Evolutionary conservation across 306 rosid species (phyloP).

Genomic region (Dryas octopetala): DNA sequence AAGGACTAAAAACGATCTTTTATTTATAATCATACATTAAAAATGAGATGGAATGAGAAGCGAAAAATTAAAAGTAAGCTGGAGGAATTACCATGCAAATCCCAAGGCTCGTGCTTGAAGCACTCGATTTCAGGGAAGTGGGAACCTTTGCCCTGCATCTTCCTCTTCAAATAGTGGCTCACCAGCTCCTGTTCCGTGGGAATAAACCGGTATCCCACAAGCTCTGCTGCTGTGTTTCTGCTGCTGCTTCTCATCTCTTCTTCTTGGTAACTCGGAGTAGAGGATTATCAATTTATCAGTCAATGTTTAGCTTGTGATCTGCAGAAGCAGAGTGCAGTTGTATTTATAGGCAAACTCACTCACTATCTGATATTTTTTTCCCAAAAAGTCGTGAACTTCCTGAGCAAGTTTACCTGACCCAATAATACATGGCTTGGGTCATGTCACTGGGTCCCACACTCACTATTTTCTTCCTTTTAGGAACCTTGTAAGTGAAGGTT

Average conservation of each 20-base stretch:
- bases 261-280: neutral
- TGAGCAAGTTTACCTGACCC: too few relatives aligned
- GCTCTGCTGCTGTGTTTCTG: neutral
- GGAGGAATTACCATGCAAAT: slow-evolving; percentile 38
- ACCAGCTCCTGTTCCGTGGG: neutral
- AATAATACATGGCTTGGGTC: too few relatives aligned
- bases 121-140: slow-evolving; percentile 41
- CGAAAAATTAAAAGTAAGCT: neutral
- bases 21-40: neutral
- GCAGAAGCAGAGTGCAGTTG: neutral
- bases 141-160: slow-evolving; percentile 22
- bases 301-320: neutral
- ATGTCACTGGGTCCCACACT: too few relatives aligned
- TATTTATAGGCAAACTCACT: neutral
- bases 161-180: slow-evolving; percentile 37
- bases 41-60: neutral
- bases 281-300: neutral
- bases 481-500: too few relatives aligned
- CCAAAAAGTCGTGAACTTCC: too few relatives aligned
- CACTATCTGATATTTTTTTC: too few relatives aligned
- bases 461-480: too few relatives aligned
- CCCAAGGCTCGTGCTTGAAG: slow-evolving; percentile 52
- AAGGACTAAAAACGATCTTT: neutral
- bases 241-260: neutral
- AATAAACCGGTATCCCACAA: neutral